Percentiles rank a stretch among this genome's conserved stretches.
Evolutionary conservation across 2,329 filamentous ascomycete genomes (phyloP).

Genomic region (Helminthosporium solani): DNA sequence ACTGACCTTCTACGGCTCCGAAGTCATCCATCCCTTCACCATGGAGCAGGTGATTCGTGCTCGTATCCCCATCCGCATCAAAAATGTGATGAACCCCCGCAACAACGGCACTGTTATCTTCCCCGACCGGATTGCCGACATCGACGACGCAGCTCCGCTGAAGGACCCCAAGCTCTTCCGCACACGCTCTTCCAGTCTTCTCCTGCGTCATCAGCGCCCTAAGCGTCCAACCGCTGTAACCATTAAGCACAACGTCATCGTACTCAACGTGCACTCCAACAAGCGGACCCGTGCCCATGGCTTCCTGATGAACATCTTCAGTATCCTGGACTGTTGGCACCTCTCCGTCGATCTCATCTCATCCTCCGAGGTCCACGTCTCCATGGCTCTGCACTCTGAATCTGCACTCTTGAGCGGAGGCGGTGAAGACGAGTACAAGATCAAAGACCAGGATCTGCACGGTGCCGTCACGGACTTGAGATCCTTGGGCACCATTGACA

Average conservation of each 20-base stretch:
- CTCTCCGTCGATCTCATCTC: constrained; percentile 96
- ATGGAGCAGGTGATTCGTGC: constrained; percentile 88
- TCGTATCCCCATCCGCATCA: constrained; percentile 83
- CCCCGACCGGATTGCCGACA: constrained; percentile 65
- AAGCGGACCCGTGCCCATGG: constrained; percentile 94
- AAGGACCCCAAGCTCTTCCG: constrained; percentile 59
- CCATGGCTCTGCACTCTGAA: constrained; percentile 90
- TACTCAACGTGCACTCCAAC: constrained; percentile 98
- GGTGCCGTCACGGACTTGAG: constrained; percentile 67
- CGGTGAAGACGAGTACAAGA: constrained; percentile 50
- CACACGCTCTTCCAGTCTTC: constrained; percentile 48
- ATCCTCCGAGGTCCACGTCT: constrained; percentile 94
- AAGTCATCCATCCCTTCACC: constrained; percentile 97
- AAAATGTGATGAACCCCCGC: constrained; percentile 85
- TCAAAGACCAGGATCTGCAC: constrained; percentile 49
- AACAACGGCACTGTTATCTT: constrained; percentile 79
- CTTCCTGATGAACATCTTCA: constrained; percentile 93
- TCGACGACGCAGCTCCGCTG: constrained; percentile 56
- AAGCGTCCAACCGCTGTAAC: constrained; percentile 70
- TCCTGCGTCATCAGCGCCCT: constrained; percentile 48
- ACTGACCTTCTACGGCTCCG: constrained; percentile 72
- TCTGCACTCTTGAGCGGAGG: constrained; percentile 53
- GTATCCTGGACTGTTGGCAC: constrained; percentile 80
- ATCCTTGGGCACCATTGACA: constrained; percentile 84
- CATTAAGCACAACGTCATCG: constrained; percentile 94